These are phyloP conservation scores for Xylaria hypoxylon DNA, from an alignment of 2,329 filamentous ascomycete genomes.

Conservation along the genomic window DNA sequence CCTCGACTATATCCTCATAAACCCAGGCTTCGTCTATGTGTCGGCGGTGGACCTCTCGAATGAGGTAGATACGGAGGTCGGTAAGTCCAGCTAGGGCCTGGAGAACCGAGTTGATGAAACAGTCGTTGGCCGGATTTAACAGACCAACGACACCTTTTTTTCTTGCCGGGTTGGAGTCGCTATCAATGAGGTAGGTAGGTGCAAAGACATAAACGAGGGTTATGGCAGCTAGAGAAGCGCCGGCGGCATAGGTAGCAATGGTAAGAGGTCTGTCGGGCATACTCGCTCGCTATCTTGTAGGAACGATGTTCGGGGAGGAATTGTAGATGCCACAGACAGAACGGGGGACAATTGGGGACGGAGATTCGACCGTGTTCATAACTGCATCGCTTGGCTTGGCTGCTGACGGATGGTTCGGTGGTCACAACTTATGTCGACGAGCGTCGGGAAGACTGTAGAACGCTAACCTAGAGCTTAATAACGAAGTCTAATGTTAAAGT, in stretches of 20 bases:
- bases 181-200: constrained; percentile 95
- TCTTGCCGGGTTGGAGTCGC: constrained; percentile 73
- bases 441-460: not conserved
- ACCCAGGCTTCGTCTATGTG: constrained; percentile 81
- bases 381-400: constrained; percentile 16
- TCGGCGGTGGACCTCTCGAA: constrained; percentile 88
- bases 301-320: not conserved
- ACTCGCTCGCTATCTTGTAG: constrained; percentile 13
- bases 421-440: constrained; percentile 4
- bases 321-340: constrained; percentile 3
- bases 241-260: constrained; percentile 92
- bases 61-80: constrained; percentile 90
- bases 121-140: constrained; percentile 91
- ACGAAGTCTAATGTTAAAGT: not conserved
- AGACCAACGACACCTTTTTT: constrained; percentile 92
- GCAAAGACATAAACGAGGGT: constrained; percentile 97
- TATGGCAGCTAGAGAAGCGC: constrained; percentile 92
- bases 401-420: not conserved
- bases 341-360: constrained; percentile 2
- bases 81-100: constrained; percentile 92
- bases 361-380: constrained; percentile 21
- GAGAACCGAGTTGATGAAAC: constrained; percentile 95
- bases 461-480: not conserved
- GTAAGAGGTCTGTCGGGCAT: constrained; percentile 88
- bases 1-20: constrained; percentile 72